Base-by-base conservation (phyloP, 2,329 filamentous ascomycete species). In the Didymella glomerata region DNA sequence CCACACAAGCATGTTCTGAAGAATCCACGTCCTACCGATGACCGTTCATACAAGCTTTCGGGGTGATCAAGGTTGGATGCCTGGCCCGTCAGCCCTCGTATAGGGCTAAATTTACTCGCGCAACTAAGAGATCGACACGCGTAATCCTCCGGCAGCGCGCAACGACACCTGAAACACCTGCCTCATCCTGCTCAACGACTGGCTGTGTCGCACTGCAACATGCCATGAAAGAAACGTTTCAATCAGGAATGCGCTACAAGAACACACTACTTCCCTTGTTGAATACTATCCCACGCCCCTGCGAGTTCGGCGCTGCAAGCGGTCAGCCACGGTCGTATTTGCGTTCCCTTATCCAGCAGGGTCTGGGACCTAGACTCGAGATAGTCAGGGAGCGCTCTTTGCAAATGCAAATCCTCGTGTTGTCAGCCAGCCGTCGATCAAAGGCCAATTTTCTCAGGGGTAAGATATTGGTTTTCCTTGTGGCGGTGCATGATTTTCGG, bases 41-140 rank as follows among this genome's bases (percentile, higher is more conserved):
- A 4, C 18, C 22, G 24, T 34, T 27, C 24, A 46, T 11, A 25
- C 54, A 52, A 40, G 54, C 47, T 47, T 49, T 24, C 45, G 40
- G 36, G 7, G 20, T 22, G 22, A 25, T 25, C 22, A 22, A 42
- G 30, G 20, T 32, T 41, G 41, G 24, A 24, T 46, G 45, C 30
- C 41, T 54, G 38, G 56, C 27, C 45, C 48, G 48, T 59, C 52
- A 54, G 48, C 42, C 34, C 44, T 62, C 60, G 60, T 62, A 57
- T 59, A 53, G 47, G 38, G 49, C 56, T 57, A 62, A 49, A 54
- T 50, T 59, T 62, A 50, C 41, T 30, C 36, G 13, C 16, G 5
- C 38, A 41, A 44, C 34, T n/a, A 46, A 36, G 16, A 38, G 47
- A 59, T 59, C 52, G 55, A 55, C 55, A 48, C 50, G 40, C 60